These are phyloP conservation scores for Aspergillus homomorphus DNA, from an alignment of 495 filamentous ascomycete genomes.

Conservation along the genomic window DNA sequence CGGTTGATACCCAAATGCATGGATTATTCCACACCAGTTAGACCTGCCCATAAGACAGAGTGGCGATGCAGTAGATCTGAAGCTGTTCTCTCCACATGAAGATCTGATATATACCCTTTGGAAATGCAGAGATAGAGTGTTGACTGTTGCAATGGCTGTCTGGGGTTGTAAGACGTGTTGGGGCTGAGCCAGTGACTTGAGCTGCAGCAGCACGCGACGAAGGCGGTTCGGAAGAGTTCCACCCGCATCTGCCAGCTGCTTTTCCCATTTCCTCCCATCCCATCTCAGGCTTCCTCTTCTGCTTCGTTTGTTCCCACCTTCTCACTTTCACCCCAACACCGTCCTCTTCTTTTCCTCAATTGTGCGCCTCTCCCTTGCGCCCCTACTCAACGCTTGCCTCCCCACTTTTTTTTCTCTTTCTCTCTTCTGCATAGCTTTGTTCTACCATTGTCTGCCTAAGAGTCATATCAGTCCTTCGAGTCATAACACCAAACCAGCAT, in stretches of 20 bases:
- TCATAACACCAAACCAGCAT: constrained; percentile 27
- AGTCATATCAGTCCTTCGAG: constrained; percentile 11
- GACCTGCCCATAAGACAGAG: not conserved
- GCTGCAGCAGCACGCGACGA: constrained; percentile 23
- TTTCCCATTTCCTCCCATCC: constrained; percentile 16
- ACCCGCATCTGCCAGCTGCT: constrained; percentile 33
- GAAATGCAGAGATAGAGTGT: not conserved
- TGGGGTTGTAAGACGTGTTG: not conserved
- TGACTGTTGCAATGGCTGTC: not conserved
- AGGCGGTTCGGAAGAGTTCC: constrained; percentile 38
- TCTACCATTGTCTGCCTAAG: not conserved
- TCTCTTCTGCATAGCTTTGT: constrained; percentile 4
- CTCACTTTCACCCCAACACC: constrained; percentile 13
- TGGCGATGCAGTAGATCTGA: not conserved
- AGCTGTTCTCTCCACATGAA: too few relatives aligned
- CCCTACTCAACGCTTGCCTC: constrained; percentile 1
- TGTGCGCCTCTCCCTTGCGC: not conserved
- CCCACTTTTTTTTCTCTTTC: not conserved
- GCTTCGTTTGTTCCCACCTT: constrained; percentile 3
- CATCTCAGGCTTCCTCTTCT: constrained; percentile 12
- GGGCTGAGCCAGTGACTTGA: constrained; percentile 7
- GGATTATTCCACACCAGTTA: not conserved
- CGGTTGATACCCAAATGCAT: constrained; percentile 2
- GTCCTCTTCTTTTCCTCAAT: constrained; percentile 12
- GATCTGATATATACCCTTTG: too few relatives aligned